Base-by-base conservation (phyloP, 2,329 filamentous ascomycete species). In the Arthrobotrys pseudoclavata region DNA sequence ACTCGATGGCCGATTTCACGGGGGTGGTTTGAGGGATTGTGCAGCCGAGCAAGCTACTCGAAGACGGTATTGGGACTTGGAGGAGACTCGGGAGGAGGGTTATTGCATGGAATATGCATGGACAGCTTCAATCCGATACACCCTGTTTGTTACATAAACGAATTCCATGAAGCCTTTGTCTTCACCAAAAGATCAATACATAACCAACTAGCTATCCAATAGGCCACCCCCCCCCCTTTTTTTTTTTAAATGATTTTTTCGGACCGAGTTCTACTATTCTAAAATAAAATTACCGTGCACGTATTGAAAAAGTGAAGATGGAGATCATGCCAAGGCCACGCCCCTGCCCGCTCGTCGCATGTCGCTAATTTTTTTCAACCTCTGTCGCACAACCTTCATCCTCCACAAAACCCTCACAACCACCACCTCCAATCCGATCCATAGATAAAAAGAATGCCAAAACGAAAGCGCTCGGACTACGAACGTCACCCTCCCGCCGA, bases 391-490 rank as follows among this genome's bases (percentile, higher is more conserved):
- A 18, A 45, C 10, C n/a, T 7, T 45, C 42, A 45, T 12, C 34
- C 3, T 29, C 26, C 7, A 29, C 26, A 29, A 29, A 29, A 29
- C 26, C 26, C 3, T 29, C 26, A 34, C 12, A 34, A 53, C 24
- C 50, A 4, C 26, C 3, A 7, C 24, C 24, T 12, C 24, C 7
- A 26, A 53, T n/a, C n/a, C n/a, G n/a, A n/a, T n/a, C n/a, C n/a
- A n/a, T n/a, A n/a, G n/a, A n/a, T n/a, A n/a, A 31, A n/a, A 26
- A 77, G 55, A 7, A 79, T 79, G 75, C 75, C 75, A 4, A 79
- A 79, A 70, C 68, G 75, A 45, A 79, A 79, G 62, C 75, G 75
- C 29, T 67, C 75, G 34, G 67, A 77, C 67, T 77, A 67, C 37
- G 67, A 77, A 31, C 26, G 50, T 20, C 40, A 55, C 9, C 29